Conservation (phyloP, 1,139 yeast species). For the Diutina siamensis region DNA sequence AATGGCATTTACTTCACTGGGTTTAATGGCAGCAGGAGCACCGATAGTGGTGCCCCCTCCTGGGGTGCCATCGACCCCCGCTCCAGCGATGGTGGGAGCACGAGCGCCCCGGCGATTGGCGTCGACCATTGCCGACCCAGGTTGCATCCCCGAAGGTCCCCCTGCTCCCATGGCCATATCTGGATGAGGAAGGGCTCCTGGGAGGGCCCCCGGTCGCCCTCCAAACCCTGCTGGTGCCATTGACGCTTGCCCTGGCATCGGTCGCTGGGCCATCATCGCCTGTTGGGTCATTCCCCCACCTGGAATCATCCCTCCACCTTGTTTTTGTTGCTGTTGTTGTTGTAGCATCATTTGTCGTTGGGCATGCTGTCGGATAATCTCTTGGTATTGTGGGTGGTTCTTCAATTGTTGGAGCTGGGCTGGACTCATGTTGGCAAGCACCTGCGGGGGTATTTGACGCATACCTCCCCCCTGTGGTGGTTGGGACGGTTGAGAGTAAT, state of each 20-base stretch:
- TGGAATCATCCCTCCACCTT: not conserved
- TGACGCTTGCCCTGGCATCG: not conserved
- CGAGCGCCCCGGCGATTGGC: not conserved
- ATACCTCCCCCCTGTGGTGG: not conserved
- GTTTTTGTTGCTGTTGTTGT: constrained; percentile 12
- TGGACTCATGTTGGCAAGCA: constrained; percentile 13
- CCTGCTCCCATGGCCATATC: not conserved
- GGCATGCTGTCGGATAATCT: constrained; percentile 24
- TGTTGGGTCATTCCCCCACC: not conserved
- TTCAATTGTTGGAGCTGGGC: constrained; percentile 39
- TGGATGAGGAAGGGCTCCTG: constrained; percentile 1
- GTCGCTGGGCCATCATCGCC: not conserved
- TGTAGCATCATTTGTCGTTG: constrained; percentile 28
- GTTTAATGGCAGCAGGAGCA: not conserved
- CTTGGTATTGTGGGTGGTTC: constrained; percentile 35
- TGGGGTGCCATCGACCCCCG: not conserved
- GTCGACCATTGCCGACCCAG: not conserved
- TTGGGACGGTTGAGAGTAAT: not conserved
- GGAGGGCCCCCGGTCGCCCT: not conserved
- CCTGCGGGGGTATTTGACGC: not conserved
- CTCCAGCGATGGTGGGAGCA: no score
- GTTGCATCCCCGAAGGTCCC: not conserved
- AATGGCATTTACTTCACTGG: not conserved
- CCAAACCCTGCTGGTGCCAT: not conserved
- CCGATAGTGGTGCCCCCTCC: not conserved